These are phyloP conservation scores for Lachnellula subtilissima DNA, from an alignment of 2,329 filamentous ascomycete genomes.

Conservation along the genomic window DNA sequence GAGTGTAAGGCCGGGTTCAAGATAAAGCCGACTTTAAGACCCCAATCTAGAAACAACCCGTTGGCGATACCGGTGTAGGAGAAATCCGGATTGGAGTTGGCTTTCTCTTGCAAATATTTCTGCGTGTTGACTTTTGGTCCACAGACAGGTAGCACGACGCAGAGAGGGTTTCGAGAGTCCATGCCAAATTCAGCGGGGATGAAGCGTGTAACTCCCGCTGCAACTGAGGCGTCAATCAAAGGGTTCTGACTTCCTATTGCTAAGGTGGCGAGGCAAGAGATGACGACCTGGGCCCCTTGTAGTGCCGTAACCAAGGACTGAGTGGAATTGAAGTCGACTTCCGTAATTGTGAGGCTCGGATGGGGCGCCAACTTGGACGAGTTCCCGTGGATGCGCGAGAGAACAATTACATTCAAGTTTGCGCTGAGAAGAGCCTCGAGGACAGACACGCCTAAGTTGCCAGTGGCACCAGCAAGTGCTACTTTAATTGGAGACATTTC, in stretches of 20 bases:
- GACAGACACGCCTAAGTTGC: slow-evolving; percentile 8
- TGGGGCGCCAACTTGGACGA: slow-evolving; percentile 15
- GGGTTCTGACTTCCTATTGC: slow-evolving; percentile 28
- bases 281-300: slow-evolving; percentile 34
- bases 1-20: slow-evolving; percentile 27
- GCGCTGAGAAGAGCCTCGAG: slow-evolving; percentile 8
- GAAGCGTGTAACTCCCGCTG: slow-evolving; percentile 36
- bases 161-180: slow-evolving; percentile 32
- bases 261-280: slow-evolving; percentile 32
- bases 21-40: slow-evolving; percentile 29
- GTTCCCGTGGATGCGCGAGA: slow-evolving; percentile 35
- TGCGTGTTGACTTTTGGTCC: slow-evolving; percentile 32
- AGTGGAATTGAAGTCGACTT: slow-evolving; percentile 31
- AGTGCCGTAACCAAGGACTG: slow-evolving; percentile 31
- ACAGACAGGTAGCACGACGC: slow-evolving; percentile 33
- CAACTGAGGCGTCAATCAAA: slow-evolving; percentile 37
- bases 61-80: slow-evolving; percentile 34
- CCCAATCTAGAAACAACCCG: slow-evolving; percentile 36
- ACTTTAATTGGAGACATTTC: not conserved
- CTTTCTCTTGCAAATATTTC: slow-evolving; percentile 32
- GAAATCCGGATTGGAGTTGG: slow-evolving; percentile 23
- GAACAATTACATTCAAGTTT: slow-evolving; percentile 39
- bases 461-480: slow-evolving; percentile 21
- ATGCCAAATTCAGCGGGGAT: slow-evolving; percentile 39
- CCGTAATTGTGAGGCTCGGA: slow-evolving; percentile 26